Percentiles rank a stretch among this genome's conserved stretches.
phyloP scores from a whole-genome alignment of 805 yeast genomes.

The Blastobotrys parvus region DNA sequence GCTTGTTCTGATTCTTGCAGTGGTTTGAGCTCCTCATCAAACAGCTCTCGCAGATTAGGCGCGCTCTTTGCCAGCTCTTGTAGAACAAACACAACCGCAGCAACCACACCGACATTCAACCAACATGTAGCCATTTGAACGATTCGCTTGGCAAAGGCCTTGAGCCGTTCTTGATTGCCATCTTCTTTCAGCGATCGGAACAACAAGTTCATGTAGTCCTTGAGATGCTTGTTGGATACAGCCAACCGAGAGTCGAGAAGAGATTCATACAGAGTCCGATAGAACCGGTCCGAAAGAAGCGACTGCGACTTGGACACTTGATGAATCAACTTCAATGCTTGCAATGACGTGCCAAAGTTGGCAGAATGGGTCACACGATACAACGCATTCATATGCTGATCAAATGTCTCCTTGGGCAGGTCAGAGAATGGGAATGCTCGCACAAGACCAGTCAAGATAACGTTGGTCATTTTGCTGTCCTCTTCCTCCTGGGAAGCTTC shows the following conservation, averaged over 20 bases:
- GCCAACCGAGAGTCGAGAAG: slow-evolving; percentile 76
- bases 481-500: slow-evolving; percentile 50
- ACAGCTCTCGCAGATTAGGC: slow-evolving; percentile 61
- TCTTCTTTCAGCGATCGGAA: slow-evolving; percentile 79
- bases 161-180: slow-evolving; percentile 50
- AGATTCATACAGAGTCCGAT: slow-evolving; percentile 82
- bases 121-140: slow-evolving; percentile 79
- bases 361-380: slow-evolving; percentile 89
- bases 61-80: slow-evolving; percentile 54
- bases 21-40: slow-evolving; percentile 33
- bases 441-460: slow-evolving; percentile 87
- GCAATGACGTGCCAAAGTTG: slow-evolving; percentile 88
- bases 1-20: slow-evolving; percentile 26
- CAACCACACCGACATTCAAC: slow-evolving; percentile 78
- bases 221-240: slow-evolving; percentile 75
- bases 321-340: slow-evolving; percentile 77
- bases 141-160: slow-evolving; percentile 87
- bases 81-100: slow-evolving; percentile 74
- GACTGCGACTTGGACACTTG: slow-evolving; percentile 61
- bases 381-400: slow-evolving; percentile 71
- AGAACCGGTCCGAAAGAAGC: slow-evolving; percentile 46
- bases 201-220: slow-evolving; percentile 78
- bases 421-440: slow-evolving; percentile 91
- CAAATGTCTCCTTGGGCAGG: slow-evolving; percentile 54
- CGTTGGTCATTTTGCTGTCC: slow-evolving; percentile 76